Conservation (phyloP, 139 green algal species). For the Auxenochlorella pyrenoidosa region DNA sequence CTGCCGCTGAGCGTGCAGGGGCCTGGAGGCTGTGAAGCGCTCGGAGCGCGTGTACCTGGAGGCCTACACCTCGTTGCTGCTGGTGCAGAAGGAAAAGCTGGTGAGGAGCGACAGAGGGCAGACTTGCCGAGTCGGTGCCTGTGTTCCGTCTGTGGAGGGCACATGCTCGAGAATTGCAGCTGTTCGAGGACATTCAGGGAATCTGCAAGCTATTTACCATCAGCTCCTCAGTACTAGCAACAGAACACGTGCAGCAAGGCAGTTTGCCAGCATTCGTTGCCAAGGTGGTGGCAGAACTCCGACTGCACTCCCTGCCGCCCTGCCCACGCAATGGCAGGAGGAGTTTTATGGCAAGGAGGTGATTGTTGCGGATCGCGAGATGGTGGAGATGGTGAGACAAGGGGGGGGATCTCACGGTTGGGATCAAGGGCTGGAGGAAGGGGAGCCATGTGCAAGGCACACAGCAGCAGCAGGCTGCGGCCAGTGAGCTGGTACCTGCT, state of each 20-base stretch:
- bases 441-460: too few relatives aligned
- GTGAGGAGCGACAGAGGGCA: constrained; percentile 48
- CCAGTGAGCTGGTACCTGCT: too few relatives aligned
- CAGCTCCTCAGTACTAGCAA: too few relatives aligned
- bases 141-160: too few relatives aligned
- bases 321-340: constrained; percentile 70
- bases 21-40: constrained; percentile 84
- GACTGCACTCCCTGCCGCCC: too few relatives aligned
- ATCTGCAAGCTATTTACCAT: too few relatives aligned
- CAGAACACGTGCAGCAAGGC: too few relatives aligned
- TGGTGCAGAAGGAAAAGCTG: constrained; percentile 86
- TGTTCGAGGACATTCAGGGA: too few relatives aligned
- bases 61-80: constrained; percentile 96
- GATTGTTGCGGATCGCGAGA: constrained; percentile 90
- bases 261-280: neutral
- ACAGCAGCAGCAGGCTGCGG: too few relatives aligned
- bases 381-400: constrained; percentile 88
- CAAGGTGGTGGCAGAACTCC: too few relatives aligned
- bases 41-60: constrained; percentile 92
- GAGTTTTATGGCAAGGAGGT: constrained; percentile 93
- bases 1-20: constrained; percentile 59
- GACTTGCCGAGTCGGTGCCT: too few relatives aligned
- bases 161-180: too few relatives aligned
- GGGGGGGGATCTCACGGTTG: neutral
- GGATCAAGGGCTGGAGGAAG: neutral